Evolutionary conservation across 345 rosid genomes (phyloP).

Genomic region (Aethionema arabicum): DNA sequence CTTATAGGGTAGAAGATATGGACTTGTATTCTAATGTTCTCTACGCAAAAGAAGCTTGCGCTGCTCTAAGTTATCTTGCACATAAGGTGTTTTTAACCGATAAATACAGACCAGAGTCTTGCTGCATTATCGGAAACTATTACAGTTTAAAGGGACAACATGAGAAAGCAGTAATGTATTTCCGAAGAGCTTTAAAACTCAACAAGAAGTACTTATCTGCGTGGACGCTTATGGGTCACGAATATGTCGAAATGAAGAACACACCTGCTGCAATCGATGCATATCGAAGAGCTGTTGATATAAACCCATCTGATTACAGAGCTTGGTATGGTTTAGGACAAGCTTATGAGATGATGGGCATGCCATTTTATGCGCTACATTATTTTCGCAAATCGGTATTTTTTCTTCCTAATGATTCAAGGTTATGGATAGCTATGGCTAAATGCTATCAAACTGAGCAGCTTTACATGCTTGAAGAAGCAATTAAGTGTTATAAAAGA

Average conservation of each 20-base stretch:
- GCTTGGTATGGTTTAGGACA: constrained; percentile 99
- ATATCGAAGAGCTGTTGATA: constrained; percentile 90
- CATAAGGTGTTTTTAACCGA: constrained; percentile 85
- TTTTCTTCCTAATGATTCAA: constrained; percentile 88
- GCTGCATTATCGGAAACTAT: constrained; percentile 93
- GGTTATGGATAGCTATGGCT: constrained; percentile 98
- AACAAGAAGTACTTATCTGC: constrained; percentile 88
- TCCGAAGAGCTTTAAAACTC: constrained; percentile 92
- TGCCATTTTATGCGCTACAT: constrained; percentile 94
- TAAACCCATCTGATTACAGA: constrained; percentile 81
- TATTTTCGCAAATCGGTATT: constrained; percentile 88
- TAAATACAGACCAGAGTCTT: constrained; percentile 94
- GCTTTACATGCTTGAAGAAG: constrained; percentile 88
- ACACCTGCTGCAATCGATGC: constrained; percentile 97
- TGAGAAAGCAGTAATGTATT: constrained; percentile 88
- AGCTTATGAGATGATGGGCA: constrained; percentile 93
- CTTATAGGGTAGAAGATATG: constrained; percentile 91
- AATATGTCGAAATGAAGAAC: constrained; percentile 95
- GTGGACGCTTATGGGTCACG: constrained; percentile 99
- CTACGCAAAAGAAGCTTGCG: constrained; percentile 86
- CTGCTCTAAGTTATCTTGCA: constrained; percentile 89
- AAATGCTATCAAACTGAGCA: constrained; percentile 86
- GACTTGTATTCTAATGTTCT: constrained; percentile 95
- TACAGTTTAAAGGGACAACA: constrained; percentile 97
- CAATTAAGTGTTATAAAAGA: constrained; percentile 88